Evolutionary conservation across 345 rosid species (phyloP).

Genomic region (Euphorbia lathyris): DNA sequence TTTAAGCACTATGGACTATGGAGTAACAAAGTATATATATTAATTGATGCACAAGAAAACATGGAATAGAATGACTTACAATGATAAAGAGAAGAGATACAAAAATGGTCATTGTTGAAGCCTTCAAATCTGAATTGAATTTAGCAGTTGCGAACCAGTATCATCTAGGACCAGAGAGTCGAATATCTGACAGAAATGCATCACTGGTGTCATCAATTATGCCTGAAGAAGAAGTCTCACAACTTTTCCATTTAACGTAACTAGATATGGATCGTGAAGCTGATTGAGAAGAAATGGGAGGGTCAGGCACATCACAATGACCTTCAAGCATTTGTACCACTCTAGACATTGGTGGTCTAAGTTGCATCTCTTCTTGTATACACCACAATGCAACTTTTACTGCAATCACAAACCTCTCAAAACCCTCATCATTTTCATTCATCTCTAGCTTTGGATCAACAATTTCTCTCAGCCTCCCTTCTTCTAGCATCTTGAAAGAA

Average conservation of each 20-base stretch:
- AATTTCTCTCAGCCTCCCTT: conserved; percentile 35
- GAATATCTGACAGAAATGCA: conserved; percentile 31
- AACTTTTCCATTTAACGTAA: conserved; percentile 37
- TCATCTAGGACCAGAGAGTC: conserved; percentile 52
- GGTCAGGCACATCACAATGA: conserved; percentile 34
- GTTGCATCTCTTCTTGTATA: conserved; percentile 47
- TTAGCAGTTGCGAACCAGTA: not conserved
- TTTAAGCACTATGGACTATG: not conserved
- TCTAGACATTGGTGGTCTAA: conserved; percentile 52
- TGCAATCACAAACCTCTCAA: conserved; percentile 26
- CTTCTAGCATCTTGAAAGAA: conserved; percentile 52
- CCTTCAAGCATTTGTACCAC: conserved; percentile 66
- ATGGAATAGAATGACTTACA: not conserved
- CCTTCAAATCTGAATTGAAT: not conserved
- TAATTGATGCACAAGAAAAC: not conserved
- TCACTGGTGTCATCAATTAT: conserved; percentile 24
- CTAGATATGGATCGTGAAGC: conserved; percentile 22
- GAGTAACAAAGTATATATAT: not conserved
- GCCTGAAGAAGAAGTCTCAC: conserved; percentile 27
- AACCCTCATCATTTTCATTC: conserved; percentile 23
- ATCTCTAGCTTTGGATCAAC: conserved; percentile 37
- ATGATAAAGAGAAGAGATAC: not conserved
- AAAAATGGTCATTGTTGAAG: not conserved
- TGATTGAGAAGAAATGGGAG: conserved; percentile 28
- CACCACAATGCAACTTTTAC: conserved; percentile 59